Evolutionary conservation across 495 filamentous ascomycete genomes (phyloP).

Genomic region (Apiosordaria backusii): DNA sequence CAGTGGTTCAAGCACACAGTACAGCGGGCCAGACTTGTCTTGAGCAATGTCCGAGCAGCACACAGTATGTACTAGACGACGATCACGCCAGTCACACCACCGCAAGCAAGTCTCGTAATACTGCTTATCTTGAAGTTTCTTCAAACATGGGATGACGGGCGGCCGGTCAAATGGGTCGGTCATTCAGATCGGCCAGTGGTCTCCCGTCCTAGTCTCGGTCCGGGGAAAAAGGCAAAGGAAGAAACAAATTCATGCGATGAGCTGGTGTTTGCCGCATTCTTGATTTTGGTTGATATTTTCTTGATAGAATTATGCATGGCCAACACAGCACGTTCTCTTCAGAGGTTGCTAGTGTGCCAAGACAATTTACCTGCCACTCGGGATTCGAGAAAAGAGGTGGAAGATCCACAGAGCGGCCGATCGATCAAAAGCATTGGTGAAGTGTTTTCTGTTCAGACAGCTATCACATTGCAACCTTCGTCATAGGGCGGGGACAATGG

Average conservation of each 20-base stretch:
- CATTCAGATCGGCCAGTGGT: background rate
- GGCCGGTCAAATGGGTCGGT: background rate
- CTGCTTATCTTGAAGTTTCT: background rate
- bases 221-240: background rate
- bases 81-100: background rate
- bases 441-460: background rate
- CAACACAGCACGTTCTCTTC: background rate
- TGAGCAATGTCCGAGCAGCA: background rate
- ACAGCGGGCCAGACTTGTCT: background rate
- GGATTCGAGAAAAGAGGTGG: background rate
- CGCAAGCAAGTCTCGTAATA: background rate
- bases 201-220: background rate
- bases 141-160: background rate
- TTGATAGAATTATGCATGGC: background rate
- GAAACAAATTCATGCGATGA: background rate
- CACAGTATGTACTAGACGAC: background rate
- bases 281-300: background rate
- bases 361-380: background rate
- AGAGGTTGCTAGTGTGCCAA: background rate
- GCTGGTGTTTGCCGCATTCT: background rate
- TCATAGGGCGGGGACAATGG: background rate
- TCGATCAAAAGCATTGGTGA: background rate
- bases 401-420: background rate
- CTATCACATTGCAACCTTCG: background rate
- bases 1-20: background rate